Base-by-base conservation (phyloP, 129 eudicot species). In the Artemisia tridentata region DNA sequence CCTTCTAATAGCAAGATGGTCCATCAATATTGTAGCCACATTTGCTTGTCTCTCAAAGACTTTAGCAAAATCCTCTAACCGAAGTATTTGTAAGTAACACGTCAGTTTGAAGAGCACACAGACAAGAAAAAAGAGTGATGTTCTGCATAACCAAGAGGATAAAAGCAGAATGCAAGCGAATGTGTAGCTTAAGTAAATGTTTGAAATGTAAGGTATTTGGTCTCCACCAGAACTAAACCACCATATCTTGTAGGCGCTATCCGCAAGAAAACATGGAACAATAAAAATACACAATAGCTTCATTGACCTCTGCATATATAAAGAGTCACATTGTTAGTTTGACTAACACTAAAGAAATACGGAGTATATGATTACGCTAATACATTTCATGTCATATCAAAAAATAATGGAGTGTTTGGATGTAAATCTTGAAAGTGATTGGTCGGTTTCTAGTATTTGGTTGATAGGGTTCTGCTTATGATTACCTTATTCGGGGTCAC, bases 91-190 rank as follows among this genome's bases (percentile, higher is more conserved):
- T 6, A 93, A 86, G 50, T 62, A 87, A 72, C 98, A 93, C 0
- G 88, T 87, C 58, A 87, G 80, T 34, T 86, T 88, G 72, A 84
- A 93, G 53, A 93, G 86, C 45, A 90, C 88, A 49, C 98, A 93
- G 11, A 84, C 92, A 6, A 89, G 84, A 70, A 76, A 87, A 81
- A 87, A 89, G 52, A 90, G 81, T 1, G 96, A 85, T 55, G 87
- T 80, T n/a, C 98, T 80, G 74, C 89, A 93, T 51, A 93, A 72
- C 96, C 96, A 89, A 1, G 98, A 93, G 60, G 80, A 74, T 64
- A 88, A 70, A 50, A 85, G 79, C 46, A 90, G 80, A 17, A 67
- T 47, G 80, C 95, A 93, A 12, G 86, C 86, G 20, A 90, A 25
- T 2, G 72, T 64, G 72, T 89, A 75, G 90, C 96, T 89, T 68